Conservation (phyloP, 495 filamentous ascomycete species). For the Sordaria brevicollis region DNA sequence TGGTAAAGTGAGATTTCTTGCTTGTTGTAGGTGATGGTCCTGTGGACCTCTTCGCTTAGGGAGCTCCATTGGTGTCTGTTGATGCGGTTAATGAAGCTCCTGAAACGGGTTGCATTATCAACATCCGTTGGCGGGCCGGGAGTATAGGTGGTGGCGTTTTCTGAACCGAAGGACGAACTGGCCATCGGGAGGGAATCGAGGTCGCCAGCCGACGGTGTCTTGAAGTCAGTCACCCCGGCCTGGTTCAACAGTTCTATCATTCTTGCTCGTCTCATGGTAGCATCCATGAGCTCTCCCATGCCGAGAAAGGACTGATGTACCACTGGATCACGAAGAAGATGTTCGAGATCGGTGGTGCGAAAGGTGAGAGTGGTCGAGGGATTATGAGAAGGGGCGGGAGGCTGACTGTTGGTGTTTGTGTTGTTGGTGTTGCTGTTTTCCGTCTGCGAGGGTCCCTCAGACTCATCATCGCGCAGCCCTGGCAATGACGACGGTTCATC, state of each 20-base stretch:
- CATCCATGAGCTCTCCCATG: background rate
- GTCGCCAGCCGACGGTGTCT: background rate
- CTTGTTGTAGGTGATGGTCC: conserved; percentile 12
- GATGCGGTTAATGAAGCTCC: conserved; percentile 10
- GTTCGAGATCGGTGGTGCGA: background rate
- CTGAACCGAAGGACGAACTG: background rate
- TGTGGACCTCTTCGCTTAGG: conserved; percentile 6
- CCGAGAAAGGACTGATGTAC: background rate
- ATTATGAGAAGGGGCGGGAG: background rate
- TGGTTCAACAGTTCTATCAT: background rate
- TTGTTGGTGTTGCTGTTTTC: too few species aligned
- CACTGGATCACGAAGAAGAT: background rate
- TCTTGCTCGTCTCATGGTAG: background rate
- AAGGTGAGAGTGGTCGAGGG: background rate
- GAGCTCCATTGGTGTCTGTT: conserved; percentile 11
- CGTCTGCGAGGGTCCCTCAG: background rate
- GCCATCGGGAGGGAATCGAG: background rate
- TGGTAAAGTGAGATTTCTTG: conserved; percentile 12
- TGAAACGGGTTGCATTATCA: conserved; percentile 8
- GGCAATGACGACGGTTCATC: background rate
- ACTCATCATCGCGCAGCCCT: background rate
- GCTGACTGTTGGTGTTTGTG: too few species aligned
- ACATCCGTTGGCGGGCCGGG: conserved; percentile 2
- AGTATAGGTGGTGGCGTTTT: background rate
- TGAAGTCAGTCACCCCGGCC: background rate